Evolutionary conservation across 768 basidiomycete species (phyloP).

Genomic region (Mrakia blollopis): DNA sequence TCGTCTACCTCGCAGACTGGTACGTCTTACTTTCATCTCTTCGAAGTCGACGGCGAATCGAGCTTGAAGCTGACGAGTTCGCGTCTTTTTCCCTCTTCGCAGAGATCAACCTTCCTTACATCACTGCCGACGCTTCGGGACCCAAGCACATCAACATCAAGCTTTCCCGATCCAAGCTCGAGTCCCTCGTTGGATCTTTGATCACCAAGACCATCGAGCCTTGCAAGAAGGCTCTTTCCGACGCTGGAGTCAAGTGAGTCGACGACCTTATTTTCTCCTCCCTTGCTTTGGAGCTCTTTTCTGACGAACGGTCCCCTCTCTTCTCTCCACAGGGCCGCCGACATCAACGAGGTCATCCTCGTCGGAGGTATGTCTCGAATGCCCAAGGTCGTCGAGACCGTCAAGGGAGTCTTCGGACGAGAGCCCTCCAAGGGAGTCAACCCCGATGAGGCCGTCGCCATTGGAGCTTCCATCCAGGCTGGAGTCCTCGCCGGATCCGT

Average conservation of each 20-base stretch:
- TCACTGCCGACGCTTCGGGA: slow-evolving; percentile 89
- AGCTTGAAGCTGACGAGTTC: background rate
- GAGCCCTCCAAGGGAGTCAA: slow-evolving; percentile 99
- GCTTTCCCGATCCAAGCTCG: slow-evolving; percentile 82
- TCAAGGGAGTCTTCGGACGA: slow-evolving; percentile 87
- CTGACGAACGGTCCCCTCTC: background rate
- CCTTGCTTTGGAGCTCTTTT: background rate
- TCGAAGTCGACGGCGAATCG: background rate
- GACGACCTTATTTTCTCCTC: background rate
- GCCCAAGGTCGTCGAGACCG: slow-evolving; percentile 90
- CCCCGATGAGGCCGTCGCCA: slow-evolving; percentile 98
- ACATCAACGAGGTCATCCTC: slow-evolving; percentile 93
- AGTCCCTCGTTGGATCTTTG: slow-evolving; percentile 72
- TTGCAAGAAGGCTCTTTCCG: slow-evolving; percentile 92
- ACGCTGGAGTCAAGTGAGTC: slow-evolving; percentile 74
- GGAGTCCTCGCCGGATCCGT: slow-evolving; percentile 96
- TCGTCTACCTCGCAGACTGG: slow-evolving; percentile 84
- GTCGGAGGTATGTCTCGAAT: slow-evolving; percentile 99
- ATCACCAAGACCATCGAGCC: slow-evolving; percentile 88
- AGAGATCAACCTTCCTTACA: slow-evolving; percentile 96
- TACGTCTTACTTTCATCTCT: background rate
- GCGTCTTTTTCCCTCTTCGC: background rate
- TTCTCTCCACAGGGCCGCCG: slow-evolving; percentile 51
- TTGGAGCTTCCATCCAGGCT: slow-evolving; percentile 96
- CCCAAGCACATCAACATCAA: slow-evolving; percentile 96